phyloP scores from a whole-genome alignment of 768 basidiomycete genomes.

The Podaxis sp. region DNA sequence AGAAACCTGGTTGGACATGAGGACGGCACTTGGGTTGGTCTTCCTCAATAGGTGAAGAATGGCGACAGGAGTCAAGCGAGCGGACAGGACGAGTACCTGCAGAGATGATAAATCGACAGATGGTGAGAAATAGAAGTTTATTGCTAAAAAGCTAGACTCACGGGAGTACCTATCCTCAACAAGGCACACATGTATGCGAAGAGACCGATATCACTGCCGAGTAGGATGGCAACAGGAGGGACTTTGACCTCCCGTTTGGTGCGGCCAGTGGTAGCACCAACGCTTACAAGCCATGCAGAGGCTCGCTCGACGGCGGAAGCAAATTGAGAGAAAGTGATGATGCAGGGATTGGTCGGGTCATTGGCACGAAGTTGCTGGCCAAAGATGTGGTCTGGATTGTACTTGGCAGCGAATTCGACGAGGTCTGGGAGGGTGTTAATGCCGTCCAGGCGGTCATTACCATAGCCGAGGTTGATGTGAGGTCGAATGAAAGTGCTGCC shows the following conservation, averaged over 20 bases:
- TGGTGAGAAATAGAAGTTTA: not conserved
- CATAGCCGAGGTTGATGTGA: slow-evolving; percentile 30
- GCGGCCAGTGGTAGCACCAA: slow-evolving; percentile 23
- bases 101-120: not conserved
- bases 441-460: slow-evolving; percentile 20
- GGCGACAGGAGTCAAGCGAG: slow-evolving; percentile 30
- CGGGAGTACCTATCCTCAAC: slow-evolving; percentile 24
- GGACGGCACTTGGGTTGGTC: slow-evolving; percentile 24
- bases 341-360: slow-evolving; percentile 17
- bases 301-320: slow-evolving; percentile 27
- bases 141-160: slow-evolving; percentile 15
- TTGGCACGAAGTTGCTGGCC: slow-evolving; percentile 27
- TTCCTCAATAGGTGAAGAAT: slow-evolving; percentile 30
- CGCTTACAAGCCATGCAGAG: slow-evolving; percentile 28
- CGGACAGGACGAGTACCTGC: slow-evolving; percentile 32
- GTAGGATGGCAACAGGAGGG: slow-evolving; percentile 31
- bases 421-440: slow-evolving; percentile 32
- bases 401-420: slow-evolving; percentile 29
- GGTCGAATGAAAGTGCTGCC: slow-evolving; percentile 29
- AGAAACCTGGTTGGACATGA: slow-evolving; percentile 27
- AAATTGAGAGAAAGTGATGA: slow-evolving; percentile 31
- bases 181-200: slow-evolving; percentile 35
- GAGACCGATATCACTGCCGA: slow-evolving; percentile 32
- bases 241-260: slow-evolving; percentile 19
- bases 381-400: slow-evolving; percentile 32